phyloP scores from a whole-genome alignment of 371 early-diverging fungal species.

The Umbelopsis sp. region DNA sequence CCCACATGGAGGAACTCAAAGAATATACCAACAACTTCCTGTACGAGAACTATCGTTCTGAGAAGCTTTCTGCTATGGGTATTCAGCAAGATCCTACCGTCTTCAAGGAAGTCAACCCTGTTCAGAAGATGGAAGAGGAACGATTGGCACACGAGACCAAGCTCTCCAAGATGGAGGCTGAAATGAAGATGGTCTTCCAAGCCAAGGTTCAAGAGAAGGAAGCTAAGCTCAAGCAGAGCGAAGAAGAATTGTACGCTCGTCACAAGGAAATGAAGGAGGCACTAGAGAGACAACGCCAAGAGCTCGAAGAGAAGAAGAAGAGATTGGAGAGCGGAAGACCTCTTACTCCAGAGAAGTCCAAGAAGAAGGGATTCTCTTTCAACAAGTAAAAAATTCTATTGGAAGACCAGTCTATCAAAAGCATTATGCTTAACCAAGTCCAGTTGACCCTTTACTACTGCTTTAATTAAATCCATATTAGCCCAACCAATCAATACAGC shows the following conservation, averaged over 20 bases:
- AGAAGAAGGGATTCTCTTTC: conserved; percentile 79
- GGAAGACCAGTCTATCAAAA: conserved; percentile 7
- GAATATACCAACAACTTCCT: conserved; percentile 93
- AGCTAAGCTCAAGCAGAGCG: conserved; percentile 93
- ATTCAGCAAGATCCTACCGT: conserved; percentile 80
- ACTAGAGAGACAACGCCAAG: conserved; percentile 90
- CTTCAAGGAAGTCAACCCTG: conserved; percentile 87
- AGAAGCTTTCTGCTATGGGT: conserved; percentile 83
- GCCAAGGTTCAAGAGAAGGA: conserved; percentile 98
- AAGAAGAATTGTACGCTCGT: conserved; percentile 95
- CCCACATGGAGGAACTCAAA: conserved; percentile 92
- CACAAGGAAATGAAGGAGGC: conserved; percentile 98
- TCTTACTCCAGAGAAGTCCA: conserved; percentile 81
- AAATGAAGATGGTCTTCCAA: conserved; percentile 97
- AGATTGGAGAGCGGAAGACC: conserved; percentile 84
- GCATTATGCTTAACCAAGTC: neutral
- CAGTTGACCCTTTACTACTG: conserved; percentile 1
- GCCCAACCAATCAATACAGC: conserved; percentile 13
- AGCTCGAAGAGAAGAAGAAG: conserved; percentile 94
- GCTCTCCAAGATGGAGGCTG: conserved; percentile 96
- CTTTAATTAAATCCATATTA: conserved; percentile 13
- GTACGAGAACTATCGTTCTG: conserved; percentile 96
- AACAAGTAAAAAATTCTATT: conserved; percentile 49
- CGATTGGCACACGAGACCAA: conserved; percentile 91
- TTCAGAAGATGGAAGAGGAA: conserved; percentile 93